Evolutionary conservation across 768 basidiomycete species (phyloP), one percentile per base, ranked within the genome.

Genomic region (Hortiboletus flavorubellus): DNA sequence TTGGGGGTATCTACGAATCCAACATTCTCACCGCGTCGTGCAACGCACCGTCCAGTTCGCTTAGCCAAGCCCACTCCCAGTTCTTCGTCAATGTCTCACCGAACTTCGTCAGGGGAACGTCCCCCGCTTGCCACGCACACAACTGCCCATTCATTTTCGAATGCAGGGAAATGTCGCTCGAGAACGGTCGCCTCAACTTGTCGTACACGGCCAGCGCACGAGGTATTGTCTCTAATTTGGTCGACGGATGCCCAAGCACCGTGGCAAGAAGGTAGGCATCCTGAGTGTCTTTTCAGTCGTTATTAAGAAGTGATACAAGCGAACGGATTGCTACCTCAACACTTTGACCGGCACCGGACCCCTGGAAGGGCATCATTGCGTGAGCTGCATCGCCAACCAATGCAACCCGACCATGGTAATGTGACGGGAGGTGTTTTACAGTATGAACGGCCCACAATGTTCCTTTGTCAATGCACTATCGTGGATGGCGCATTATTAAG

Each of bases 361-460:
- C 77, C 44, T 75, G 73, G 63, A 72, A 74, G 11, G 76, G 77
- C 49, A 72, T 56, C 76, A 78, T 77, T 2, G 68, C 71, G 37
- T 74, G 71, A 18, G 75, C 75, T 62, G 78, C 74, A 57, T 79
- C 76, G 0, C 78, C 77, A 8, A 79, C 45, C 14, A 79, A 54
- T 63, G 72, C 74, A 71, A 86, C 83, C 10, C 78, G 69, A 16
- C 80, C 82, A n/a, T 74, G 75, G 2, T 78, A 76, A 50, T 77
- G 81, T 8, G 81, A 73, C 0, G 72, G 72, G 21, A 89, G 66
- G 7, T 83, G 79, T 49, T 73, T 75, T 3, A 83, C 71, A 5
- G 75, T 78, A 62, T 87, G 82, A 31, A 90, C 78, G 0, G 83
- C 84, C 88, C 88, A 89, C 37, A 80, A 71, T 23, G 76, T 68